Evolutionary conservation across 768 basidiomycete genomes (phyloP).

Genomic region (Panus rudis): DNA sequence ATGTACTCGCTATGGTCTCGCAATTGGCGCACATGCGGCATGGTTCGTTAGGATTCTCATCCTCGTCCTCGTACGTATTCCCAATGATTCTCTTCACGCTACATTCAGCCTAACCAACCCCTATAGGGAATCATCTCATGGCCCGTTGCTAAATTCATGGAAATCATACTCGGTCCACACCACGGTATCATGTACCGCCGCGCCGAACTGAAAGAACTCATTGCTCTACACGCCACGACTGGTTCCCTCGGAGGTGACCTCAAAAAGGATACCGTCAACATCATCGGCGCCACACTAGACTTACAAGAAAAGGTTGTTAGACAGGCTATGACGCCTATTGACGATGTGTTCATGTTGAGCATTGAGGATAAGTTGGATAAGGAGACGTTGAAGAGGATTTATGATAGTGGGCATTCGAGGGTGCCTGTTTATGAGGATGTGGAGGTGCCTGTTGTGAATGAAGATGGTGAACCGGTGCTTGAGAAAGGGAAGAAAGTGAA

Average conservation of each 20-base stretch:
- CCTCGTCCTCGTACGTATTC: conserved; percentile 43
- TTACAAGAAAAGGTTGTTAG: conserved; percentile 66
- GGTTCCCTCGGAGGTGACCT: conserved; percentile 75
- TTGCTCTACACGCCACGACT: conserved; percentile 71
- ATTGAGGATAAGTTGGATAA: conserved; percentile 75
- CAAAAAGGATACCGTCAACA: conserved; percentile 73
- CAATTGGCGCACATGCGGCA: conserved; percentile 77
- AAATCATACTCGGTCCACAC: conserved; percentile 66
- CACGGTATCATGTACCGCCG: conserved; percentile 85
- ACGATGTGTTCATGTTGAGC: conserved; percentile 74
- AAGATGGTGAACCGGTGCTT: conserved; percentile 29
- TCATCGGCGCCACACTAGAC: conserved; percentile 81
- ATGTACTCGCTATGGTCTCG: conserved; percentile 78
- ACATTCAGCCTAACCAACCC: background rate
- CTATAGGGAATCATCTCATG: conserved; percentile 60
- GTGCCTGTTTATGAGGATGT: conserved; percentile 80
- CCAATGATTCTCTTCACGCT: too few species aligned
- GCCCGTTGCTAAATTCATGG: conserved; percentile 77
- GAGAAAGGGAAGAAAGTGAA: conserved; percentile 40
- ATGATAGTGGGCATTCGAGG: conserved; percentile 74
- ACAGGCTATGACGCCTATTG: conserved; percentile 76
- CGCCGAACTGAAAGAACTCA: conserved; percentile 73
- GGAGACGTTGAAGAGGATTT: conserved; percentile 65
- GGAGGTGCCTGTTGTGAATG: conserved; percentile 38
- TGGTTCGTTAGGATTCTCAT: conserved; percentile 58